phyloP scores from a whole-genome alignment of 352 stramenopile genomes.

The Pythium aquatile region DNA sequence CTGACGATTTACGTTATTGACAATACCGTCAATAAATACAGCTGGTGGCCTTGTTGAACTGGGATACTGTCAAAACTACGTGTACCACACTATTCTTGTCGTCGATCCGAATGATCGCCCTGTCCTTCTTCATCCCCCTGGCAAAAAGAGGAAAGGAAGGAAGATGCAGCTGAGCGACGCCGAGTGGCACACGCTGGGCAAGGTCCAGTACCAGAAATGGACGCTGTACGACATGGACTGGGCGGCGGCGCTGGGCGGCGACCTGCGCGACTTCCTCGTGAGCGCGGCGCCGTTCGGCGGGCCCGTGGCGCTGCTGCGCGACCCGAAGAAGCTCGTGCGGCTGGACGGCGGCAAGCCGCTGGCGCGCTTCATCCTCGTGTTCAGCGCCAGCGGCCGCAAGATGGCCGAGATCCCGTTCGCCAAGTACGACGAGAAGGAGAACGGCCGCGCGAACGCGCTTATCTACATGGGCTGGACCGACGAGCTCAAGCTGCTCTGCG shows the following conservation, averaged over 20 bases:
- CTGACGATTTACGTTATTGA: too few species aligned
- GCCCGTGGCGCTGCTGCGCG: conserved; percentile 66
- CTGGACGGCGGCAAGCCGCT: conserved; percentile 51
- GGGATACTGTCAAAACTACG: neutral
- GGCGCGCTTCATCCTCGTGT: conserved; percentile 61
- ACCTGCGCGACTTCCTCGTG: conserved; percentile 68
- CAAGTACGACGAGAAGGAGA: conserved; percentile 66
- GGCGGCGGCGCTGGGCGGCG: conserved; percentile 45
- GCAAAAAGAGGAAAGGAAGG: neutral
- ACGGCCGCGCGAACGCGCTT: conserved; percentile 43
- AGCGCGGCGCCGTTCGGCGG: conserved; percentile 65
- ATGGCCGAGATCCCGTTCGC: conserved; percentile 62
- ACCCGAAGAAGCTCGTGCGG: conserved; percentile 75
- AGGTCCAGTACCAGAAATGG: conserved; percentile 88
- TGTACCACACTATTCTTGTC: neutral
- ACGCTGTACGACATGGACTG: conserved; percentile 66
- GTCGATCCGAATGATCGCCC: neutral
- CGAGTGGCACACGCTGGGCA: conserved; percentile 83
- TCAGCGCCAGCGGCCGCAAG: conserved; percentile 70
- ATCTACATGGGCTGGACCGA: conserved; percentile 81
- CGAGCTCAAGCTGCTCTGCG: conserved; percentile 74
- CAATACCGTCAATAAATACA: too few species aligned
- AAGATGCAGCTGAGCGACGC: conserved; percentile 50
- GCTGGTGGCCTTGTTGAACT: too few species aligned
- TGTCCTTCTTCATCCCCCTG: neutral